Conservation (phyloP, 495 filamentous ascomycete species). For the Letharia columbiana region DNA sequence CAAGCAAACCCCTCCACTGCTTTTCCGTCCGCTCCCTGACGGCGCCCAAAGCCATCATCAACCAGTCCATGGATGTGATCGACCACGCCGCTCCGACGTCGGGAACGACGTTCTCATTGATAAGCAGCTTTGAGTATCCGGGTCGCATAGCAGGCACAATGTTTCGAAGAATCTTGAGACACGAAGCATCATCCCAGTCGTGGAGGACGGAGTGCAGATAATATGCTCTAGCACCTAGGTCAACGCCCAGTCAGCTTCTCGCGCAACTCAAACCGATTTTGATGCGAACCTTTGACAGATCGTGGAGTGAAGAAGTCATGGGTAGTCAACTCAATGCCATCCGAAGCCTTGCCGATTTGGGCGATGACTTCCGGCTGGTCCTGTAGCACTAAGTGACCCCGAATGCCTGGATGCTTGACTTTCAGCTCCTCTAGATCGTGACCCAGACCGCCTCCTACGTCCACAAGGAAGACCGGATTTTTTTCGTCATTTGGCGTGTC, state of each 20-base stretch:
- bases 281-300: slow-evolving; percentile 28
- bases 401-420: slow-evolving; percentile 25
- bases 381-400: slow-evolving; percentile 42
- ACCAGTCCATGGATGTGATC: slow-evolving; percentile 38
- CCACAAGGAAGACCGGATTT: slow-evolving; percentile 42
- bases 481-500: slow-evolving; percentile 28
- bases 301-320: slow-evolving; percentile 49
- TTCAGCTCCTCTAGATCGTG: slow-evolving; percentile 42
- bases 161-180: background rate
- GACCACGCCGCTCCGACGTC: slow-evolving; percentile 34
- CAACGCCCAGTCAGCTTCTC: background rate
- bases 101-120: slow-evolving; percentile 48
- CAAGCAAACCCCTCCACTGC: slow-evolving; percentile 30
- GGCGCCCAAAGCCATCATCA: slow-evolving; percentile 37
- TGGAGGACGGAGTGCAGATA: background rate
- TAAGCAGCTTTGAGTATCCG: slow-evolving; percentile 8
- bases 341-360: slow-evolving; percentile 24
- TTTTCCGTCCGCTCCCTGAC: slow-evolving; percentile 34
- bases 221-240: background rate
- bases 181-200: background rate
- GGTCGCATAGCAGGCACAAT: background rate
- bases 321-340: slow-evolving; percentile 28
- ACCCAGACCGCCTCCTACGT: slow-evolving; percentile 45
- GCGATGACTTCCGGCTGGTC: slow-evolving; percentile 39
- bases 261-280: background rate